phyloP scores from a whole-genome alignment of 2,329 filamentous ascomycete species.

The Cladorrhinum sp. region DNA sequence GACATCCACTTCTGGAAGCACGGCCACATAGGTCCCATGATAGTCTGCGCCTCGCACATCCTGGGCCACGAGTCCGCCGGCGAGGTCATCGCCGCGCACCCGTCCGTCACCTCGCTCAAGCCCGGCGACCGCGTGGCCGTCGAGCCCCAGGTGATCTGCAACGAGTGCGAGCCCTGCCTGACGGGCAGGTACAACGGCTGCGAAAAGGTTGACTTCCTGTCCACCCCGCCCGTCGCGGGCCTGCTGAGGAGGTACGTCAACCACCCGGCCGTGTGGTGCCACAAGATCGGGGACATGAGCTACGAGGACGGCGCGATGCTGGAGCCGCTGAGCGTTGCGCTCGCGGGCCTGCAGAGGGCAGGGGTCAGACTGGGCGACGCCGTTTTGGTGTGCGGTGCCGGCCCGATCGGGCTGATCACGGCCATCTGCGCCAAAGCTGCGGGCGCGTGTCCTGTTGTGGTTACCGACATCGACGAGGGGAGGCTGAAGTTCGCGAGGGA shows the following conservation, averaged over 20 bases:
- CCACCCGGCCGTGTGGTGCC: slow-evolving; percentile 91
- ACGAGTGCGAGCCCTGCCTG: slow-evolving; percentile 83
- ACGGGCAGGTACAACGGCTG: slow-evolving; percentile 96
- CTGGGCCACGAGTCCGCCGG: slow-evolving; percentile 93
- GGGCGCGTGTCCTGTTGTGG: slow-evolving; percentile 84
- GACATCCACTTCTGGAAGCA: slow-evolving; percentile 98
- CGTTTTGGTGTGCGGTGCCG: slow-evolving; percentile 85
- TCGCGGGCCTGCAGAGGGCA: slow-evolving; percentile 83
- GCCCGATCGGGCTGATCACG: slow-evolving; percentile 88
- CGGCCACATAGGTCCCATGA: slow-evolving; percentile 93
- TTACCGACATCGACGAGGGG: slow-evolving; percentile 90
- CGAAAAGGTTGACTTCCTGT: slow-evolving; percentile 79
- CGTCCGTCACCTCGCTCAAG: slow-evolving; percentile 73
- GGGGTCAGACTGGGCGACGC: slow-evolving; percentile 80
- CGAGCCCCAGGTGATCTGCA: slow-evolving; percentile 92
- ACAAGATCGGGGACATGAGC: slow-evolving; percentile 90
- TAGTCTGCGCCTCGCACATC: slow-evolving; percentile 83
- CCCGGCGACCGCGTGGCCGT: slow-evolving; percentile 88
- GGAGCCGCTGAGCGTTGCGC: slow-evolving; percentile 84
- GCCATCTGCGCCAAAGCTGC: slow-evolving; percentile 80
- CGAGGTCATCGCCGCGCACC: slow-evolving; percentile 75
- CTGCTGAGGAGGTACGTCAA: slow-evolving; percentile 90
- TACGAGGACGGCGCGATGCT: slow-evolving; percentile 89
- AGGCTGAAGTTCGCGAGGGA: slow-evolving; percentile 81
- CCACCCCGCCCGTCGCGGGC: slow-evolving; percentile 84